Evolutionary conservation across 768 basidiomycete genomes (phyloP), one percentile per base, ranked within the genome.

Genomic region (Serpula lacrymans): DNA sequence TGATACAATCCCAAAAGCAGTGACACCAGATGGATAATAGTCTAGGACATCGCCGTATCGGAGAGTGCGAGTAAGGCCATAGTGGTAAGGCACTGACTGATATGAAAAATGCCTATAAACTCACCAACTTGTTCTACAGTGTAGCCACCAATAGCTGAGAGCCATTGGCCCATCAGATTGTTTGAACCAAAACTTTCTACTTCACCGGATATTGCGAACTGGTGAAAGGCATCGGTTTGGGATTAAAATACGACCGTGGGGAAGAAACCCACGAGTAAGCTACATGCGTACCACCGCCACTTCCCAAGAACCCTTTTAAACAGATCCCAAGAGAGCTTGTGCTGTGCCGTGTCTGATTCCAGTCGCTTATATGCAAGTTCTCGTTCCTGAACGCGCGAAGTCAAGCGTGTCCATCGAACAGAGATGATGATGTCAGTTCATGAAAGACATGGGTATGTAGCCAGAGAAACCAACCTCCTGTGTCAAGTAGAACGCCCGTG

Each of bases 101-200:
- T 14, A 11, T 11, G 34, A n/a, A 45, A 14, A 18, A 20, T 22
- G n/a, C 11, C 34, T 6, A 35, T 17, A 30, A 17, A 55, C 59
- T 20, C 40, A 76, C 78, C 77, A 5, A 74, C 75, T 54, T 83
- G 78, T 46, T 80, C 77, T 3, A 84, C 73, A 9, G 78, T 74
- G 51, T 76, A 84, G 5, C 74, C 76, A 7, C 78, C 75, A 11
- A 77, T 69, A 10, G 77, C 71, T 50, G 78, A 78, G 30, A 84
- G 64, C 77, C 79, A 83, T 54, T 82, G 82, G 8, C 81, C 80
- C 83, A 84, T 84, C 27, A 84, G 58, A 60, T 82, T 83, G 51
- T 83, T 84, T 14, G 78, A 78, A 4, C 80, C 79, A 39, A 84
- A 78, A 48, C 76, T 77, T 51, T 84, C 82, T 1, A 77, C 77